phyloP scores from a whole-genome alignment of 1,139 yeast species.

The Yarrowia galli region DNA sequence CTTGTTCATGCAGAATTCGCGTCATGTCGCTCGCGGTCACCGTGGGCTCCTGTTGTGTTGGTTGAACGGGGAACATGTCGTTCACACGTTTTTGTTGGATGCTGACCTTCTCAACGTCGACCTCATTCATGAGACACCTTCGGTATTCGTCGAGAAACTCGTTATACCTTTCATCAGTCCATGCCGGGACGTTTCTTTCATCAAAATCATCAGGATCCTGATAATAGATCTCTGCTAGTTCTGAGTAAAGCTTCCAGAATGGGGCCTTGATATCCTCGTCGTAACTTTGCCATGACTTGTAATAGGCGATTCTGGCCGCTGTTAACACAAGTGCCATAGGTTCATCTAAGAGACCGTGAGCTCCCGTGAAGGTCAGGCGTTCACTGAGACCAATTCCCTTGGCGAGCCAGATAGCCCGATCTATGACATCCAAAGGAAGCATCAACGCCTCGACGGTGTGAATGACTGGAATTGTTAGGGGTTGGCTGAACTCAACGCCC shows the following conservation, averaged over 20 bases:
- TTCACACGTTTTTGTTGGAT: neutral
- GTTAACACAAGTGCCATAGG: neutral
- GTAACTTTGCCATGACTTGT: conserved; percentile 2
- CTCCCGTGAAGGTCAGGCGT: too few species aligned
- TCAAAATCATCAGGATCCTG: neutral
- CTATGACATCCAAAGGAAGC: neutral
- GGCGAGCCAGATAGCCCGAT: neutral
- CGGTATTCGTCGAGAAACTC: neutral
- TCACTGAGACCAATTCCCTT: neutral
- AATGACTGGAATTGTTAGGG: neutral
- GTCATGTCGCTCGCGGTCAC: neutral
- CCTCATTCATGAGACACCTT: neutral
- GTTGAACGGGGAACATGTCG: neutral
- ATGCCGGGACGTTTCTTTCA: neutral
- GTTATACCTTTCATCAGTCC: conserved; percentile 12
- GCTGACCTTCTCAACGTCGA: too few species aligned
- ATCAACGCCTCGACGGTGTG: neutral
- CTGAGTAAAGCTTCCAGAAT: conserved; percentile 7
- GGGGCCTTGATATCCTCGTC: neutral
- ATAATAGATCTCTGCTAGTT: neutral
- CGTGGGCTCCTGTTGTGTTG: neutral
- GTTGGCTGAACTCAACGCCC: neutral
- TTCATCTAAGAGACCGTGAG: too few species aligned
- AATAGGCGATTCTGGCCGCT: conserved; percentile 1
- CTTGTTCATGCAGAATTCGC: neutral